Evolutionary conservation across 306 rosid species (phyloP).

Genomic region (Notholithocarpus densiflorus): DNA sequence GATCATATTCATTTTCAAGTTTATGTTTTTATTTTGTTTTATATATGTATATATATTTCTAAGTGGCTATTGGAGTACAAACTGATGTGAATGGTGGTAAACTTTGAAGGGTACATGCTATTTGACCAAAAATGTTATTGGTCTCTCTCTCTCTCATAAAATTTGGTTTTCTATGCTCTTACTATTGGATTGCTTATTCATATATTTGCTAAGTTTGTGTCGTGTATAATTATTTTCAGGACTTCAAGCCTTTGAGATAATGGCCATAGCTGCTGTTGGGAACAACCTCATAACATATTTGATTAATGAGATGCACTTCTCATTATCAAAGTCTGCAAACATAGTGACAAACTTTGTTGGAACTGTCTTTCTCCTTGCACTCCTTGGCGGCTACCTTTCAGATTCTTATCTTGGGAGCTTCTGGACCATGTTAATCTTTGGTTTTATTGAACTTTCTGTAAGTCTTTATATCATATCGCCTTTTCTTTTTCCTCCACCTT

Average conservation of each 20-base stretch:
- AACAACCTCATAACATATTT: constrained; percentile 96
- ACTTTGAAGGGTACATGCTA: neutral
- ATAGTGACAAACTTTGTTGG: constrained; percentile 95
- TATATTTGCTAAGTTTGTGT: no score
- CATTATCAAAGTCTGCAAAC: constrained; percentile 80
- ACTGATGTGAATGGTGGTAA: no score
- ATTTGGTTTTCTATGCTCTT: neutral
- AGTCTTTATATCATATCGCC: neutral
- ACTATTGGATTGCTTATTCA: neutral
- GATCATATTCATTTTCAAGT: no score
- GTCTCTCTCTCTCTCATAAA: neutral
- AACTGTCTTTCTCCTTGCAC: constrained; percentile 85
- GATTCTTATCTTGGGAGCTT: constrained; percentile 94
- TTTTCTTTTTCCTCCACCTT: neutral
- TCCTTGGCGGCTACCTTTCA: constrained; percentile 84
- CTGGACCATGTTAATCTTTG: constrained; percentile 96
- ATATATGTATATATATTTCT: no score
- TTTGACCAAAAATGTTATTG: neutral
- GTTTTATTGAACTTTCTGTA: constrained; percentile 87
- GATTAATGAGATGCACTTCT: constrained; percentile 88
- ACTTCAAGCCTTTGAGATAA: constrained; percentile 86
- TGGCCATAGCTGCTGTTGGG: constrained; percentile 98
- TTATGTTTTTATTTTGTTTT: no score
- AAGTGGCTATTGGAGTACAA: no score
- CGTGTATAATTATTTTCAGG: constrained; percentile 39